Base-by-base conservation (phyloP, 2,329 filamentous ascomycete genomes). In the Pseudogymnoascus sp. region DNA sequence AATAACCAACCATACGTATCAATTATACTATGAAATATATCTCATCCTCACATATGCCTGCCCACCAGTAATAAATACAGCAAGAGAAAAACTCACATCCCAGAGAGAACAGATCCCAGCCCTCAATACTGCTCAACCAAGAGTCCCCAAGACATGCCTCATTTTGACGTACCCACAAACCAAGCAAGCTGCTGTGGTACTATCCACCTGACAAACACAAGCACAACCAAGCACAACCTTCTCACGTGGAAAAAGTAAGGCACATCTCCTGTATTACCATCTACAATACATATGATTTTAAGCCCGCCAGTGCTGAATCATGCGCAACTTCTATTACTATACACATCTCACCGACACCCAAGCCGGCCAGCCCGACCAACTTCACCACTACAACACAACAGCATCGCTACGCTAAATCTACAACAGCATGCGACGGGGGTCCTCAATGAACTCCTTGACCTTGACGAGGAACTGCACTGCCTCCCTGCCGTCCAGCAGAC, bases 371-470 rank as follows among this genome's bases (percentile, higher is more conserved):
- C 24, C 47, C 26, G n/a, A 31, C 26, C 29, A 33, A 61, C 19
- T 10, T 42, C 59, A 26, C 19, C 37, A 31, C 19, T 7, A 47
- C 59, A 42, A 16, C 10, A 61, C 14, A 47, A 61, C 60, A 47
- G 38, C 37, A 61, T 61, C 31, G 60, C 60, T 44, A 47, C n/a
- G 47, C 47, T 56, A 56, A 56, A 63, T 65, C 38, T 72, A 74
- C 64, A 96, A 77, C 10, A 97, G 83, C 93, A 97, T 97, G 72
- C 90, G 88, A 68, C 91, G 82, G 40, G 93, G 93, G 74, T 97
- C 95, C 80, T 97, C 93, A 70, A 97, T 96, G 75, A 90, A 96
- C 76, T 97, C 91, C 86, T 97, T 97, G 72, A 99, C 82, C 85
- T 96, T 96, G 66, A 97, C 89, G 70, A 97, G 81, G 83, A 97